A percentile compares a stretch with the other conserved stretches of the same genome.
phyloP scores from a whole-genome alignment of 805 yeast genomes.

The Candida orba region DNA sequence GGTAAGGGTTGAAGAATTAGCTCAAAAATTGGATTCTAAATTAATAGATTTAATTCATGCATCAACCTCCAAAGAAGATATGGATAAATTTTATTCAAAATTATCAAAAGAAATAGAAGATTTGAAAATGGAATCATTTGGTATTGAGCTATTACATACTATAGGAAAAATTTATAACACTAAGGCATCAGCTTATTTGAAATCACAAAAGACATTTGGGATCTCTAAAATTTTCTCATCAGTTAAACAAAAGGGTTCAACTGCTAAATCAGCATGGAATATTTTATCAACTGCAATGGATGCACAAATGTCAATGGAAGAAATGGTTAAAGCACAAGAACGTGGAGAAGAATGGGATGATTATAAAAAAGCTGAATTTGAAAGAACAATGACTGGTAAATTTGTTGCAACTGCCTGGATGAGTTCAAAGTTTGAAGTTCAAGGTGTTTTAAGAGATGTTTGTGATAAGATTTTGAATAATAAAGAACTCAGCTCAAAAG shows the following conservation, averaged over 20 bases:
- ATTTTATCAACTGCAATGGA: constrained; percentile 81
- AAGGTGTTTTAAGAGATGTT: constrained; percentile 70
- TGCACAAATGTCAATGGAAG: constrained; percentile 73
- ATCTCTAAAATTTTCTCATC: constrained; percentile 76
- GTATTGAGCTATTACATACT: constrained; percentile 76
- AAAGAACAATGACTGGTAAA: constrained; percentile 78
- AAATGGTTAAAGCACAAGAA: constrained; percentile 63
- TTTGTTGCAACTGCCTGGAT: constrained; percentile 94
- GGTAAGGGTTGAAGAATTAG: constrained; percentile 43
- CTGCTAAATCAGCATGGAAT: constrained; percentile 76
- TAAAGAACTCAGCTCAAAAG: constrained; percentile 48
- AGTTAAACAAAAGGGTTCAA: constrained; percentile 76
- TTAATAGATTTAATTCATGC: constrained; percentile 40
- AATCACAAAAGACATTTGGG: constrained; percentile 78
- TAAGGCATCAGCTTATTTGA: constrained; percentile 67
- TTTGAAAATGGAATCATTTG: constrained; percentile 91
- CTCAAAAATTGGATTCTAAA: constrained; percentile 39
- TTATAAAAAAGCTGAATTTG: constrained; percentile 68
- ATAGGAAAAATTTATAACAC: constrained; percentile 74
- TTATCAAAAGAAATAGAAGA: constrained; percentile 63
- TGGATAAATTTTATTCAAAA: constrained; percentile 42
- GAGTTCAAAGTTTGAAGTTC: constrained; percentile 81
- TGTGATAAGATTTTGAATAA: constrained; percentile 75
- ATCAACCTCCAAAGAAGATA: constrained; percentile 38
- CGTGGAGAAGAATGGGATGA: constrained; percentile 45